These are phyloP conservation scores for Ogataea chonburiensis DNA, from an alignment of 805 yeast species.

Conservation along the genomic window DNA sequence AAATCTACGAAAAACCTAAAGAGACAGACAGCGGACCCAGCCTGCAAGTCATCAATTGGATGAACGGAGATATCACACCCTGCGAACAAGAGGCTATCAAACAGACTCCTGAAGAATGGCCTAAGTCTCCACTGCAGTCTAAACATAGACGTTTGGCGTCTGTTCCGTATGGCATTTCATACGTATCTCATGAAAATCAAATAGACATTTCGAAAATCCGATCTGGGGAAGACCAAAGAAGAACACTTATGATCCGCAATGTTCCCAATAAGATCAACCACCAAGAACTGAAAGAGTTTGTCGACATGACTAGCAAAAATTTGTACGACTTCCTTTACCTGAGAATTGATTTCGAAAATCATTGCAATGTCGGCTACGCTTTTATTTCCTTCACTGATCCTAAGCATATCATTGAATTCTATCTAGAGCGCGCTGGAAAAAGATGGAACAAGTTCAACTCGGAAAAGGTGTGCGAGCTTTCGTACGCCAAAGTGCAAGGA, in stretches of 20 bases:
- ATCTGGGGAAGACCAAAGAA: conserved; percentile 43
- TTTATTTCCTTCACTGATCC: conserved; percentile 49
- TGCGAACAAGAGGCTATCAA: conserved; percentile 4
- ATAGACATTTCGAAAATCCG: conserved; percentile 42
- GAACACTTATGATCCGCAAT: conserved; percentile 52
- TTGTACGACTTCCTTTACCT: conserved; percentile 42
- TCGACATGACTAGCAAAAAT: conserved; percentile 44
- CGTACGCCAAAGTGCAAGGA: conserved; percentile 54
- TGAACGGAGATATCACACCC: conserved; percentile 16
- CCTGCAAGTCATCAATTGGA: conserved; percentile 18
- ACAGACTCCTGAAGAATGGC: conserved; percentile 22
- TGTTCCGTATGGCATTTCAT: conserved; percentile 23
- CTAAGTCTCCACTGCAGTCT: conserved; percentile 21
- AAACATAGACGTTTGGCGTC: conserved; percentile 28
- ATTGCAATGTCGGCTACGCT: conserved; percentile 57
- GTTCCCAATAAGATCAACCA: conserved; percentile 53
- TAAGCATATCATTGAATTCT: conserved; percentile 43
- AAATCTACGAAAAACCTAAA: conserved; percentile 17
- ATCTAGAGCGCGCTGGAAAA: conserved; percentile 44
- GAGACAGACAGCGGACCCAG: conserved; percentile 1
- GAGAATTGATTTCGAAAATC: conserved; percentile 51
- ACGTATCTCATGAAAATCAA: conserved; percentile 34
- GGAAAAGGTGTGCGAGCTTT: conserved; percentile 49
- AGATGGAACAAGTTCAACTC: conserved; percentile 49
- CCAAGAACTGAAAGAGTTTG: conserved; percentile 42